These are phyloP conservation scores for Chenopodium album DNA, from an alignment of 148 eudicot species.

Conservation along the genomic window DNA sequence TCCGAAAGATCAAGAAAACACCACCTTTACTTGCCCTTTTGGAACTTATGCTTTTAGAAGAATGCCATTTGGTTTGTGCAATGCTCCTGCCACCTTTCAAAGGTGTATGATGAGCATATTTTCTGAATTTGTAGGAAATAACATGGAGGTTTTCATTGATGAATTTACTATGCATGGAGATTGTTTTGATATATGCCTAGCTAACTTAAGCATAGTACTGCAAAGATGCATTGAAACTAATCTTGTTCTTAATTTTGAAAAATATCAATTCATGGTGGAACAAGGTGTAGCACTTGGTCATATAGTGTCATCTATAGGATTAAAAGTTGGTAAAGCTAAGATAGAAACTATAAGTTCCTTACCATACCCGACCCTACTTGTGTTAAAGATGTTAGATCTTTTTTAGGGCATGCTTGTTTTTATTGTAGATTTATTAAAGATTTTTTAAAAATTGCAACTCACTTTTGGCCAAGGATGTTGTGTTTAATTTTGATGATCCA, in stretches of 20 bases:
- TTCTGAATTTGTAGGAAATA: background rate
- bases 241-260: background rate
- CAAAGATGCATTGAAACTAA: background rate
- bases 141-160: background rate
- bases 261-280: background rate
- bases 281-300: background rate
- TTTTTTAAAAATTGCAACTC: background rate
- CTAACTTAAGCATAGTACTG: background rate
- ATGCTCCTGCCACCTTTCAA: background rate
- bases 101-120: background rate
- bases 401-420: background rate
- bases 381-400: background rate
- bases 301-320: background rate
- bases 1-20: no score
- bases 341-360: no score
- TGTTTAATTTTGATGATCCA: no score
- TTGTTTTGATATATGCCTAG: background rate
- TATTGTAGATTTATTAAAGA: background rate
- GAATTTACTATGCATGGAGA: background rate
- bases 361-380: background rate
- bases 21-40: no score
- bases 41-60: no score
- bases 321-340: background rate
- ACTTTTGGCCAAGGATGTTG: background rate
- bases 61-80: no score